Conservation (phyloP, 768 basidiomycete genomes). For the Auricularia auricula-judae region DNA sequence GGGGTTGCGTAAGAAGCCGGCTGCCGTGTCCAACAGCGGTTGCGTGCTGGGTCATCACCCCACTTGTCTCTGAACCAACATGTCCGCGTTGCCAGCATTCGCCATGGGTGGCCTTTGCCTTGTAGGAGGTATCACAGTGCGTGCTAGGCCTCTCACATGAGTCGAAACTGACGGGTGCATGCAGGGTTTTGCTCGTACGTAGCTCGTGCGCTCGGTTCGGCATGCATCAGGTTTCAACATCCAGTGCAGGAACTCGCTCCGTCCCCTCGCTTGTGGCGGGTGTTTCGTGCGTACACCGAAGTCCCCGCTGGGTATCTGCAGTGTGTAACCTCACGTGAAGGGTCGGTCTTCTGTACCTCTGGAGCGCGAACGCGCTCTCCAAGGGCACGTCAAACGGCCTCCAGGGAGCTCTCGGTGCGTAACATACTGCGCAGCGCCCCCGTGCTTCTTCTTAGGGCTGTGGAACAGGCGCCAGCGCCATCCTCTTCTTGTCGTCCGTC, state of each 20-base stretch:
- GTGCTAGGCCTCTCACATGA: not conserved
- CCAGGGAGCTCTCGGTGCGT: conserved; percentile 60
- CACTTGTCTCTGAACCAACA: not conserved
- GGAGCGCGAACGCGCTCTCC: conserved; percentile 66
- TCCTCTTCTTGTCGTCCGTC: conserved; percentile 62
- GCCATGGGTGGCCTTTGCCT: conserved; percentile 67
- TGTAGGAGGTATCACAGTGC: conserved; percentile 57
- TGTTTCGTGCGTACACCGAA: conserved; percentile 41
- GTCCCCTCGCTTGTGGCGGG: conserved; percentile 78
- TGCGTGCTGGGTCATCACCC: not conserved
- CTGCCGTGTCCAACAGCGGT: not conserved
- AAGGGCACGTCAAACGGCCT: conserved; percentile 65
- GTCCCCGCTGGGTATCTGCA: not conserved
- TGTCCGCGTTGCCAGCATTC: conserved; percentile 74
- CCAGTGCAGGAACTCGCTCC: conserved; percentile 56
- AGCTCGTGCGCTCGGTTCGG: not conserved
- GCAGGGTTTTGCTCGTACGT: conserved; percentile 6
- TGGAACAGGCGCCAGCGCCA: conserved; percentile 55
- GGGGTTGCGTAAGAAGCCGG: not conserved
- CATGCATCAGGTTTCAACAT: not conserved
- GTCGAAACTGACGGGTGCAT: no score
- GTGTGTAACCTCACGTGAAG: conserved; percentile 23
- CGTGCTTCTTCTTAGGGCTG: not conserved
- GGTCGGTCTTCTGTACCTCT: conserved; percentile 70
- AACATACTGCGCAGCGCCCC: not conserved